phyloP scores from a whole-genome alignment of 176 grass and related monocot genomes.

The Puya raimondii region DNA sequence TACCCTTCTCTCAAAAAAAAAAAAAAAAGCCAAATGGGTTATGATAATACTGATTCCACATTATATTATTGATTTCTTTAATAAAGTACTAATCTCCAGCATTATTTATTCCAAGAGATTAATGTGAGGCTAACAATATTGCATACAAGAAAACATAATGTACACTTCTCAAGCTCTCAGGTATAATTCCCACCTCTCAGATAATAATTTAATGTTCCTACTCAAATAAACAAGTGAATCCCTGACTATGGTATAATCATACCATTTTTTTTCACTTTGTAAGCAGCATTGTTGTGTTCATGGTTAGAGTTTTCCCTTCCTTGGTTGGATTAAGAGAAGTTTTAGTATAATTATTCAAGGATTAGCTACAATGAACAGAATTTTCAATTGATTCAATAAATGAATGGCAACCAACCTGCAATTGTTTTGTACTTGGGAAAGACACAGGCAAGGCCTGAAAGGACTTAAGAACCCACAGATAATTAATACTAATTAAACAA shows the following conservation, averaged over 20 bases:
- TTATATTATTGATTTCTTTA: too few species aligned
- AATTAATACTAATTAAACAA: neutral
- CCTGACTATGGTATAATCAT: neutral
- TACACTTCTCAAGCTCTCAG: too few species aligned
- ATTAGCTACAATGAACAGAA: neutral
- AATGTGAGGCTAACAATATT: too few species aligned
- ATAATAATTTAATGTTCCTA: too few species aligned
- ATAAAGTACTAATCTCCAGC: too few species aligned
- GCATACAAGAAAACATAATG: too few species aligned
- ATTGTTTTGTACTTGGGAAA: neutral
- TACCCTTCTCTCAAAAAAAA: too few species aligned
- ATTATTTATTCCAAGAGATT: too few species aligned
- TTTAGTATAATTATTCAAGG: neutral
- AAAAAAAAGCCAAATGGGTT: too few species aligned
- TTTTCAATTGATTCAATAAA: neutral
- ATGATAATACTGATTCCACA: too few species aligned
- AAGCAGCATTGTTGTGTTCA: neutral
- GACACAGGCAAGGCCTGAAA: neutral
- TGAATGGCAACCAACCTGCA: neutral
- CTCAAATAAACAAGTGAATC: too few species aligned
- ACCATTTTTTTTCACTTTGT: neutral
- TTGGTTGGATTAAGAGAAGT: neutral
- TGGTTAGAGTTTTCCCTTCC: neutral
- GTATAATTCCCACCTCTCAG: too few species aligned
- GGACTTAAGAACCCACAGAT: neutral